Evolutionary conservation across 352 stramenopile species (phyloP), one percentile per base, ranked within the genome.

Genomic region (Phytophthora podocarpi): DNA sequence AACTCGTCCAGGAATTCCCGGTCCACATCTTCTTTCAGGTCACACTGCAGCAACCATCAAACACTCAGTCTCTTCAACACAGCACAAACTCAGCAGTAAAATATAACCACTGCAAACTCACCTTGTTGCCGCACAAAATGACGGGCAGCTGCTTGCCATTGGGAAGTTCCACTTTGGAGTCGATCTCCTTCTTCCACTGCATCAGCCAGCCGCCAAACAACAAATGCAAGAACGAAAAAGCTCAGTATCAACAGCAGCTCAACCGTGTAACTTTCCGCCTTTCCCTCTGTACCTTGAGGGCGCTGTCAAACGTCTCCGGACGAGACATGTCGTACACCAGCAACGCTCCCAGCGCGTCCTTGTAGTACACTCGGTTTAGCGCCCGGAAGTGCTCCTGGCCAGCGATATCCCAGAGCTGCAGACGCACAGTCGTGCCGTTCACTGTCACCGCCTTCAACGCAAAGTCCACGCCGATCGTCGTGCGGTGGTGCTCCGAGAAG

Each of bases 331-430:
- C 94, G 70, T 97, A 98, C 28, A 98, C 94, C 15, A 98, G 72
- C 32, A 97, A 53, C 9, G 92, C 91, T 13, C 89, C 94, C 2
- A 96, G 74, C 3, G 94, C 90, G 56, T 98, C 91, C 52, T 97
- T 97, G 72, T 98, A 98, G 72, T 98, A 98, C 3, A 97, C 89
- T 34, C 90, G 76, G 64, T 96, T 96, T 7, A 98, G 80, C n/a
- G 86, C 83, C n/a, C 91, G 85, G 53, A 98, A 98, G 45, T 97
- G 89, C 54, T 98, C 94, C 70, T 98, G 92, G 7, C 94, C 85
- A 13, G 94, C 94, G 43, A 98, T 98, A 49, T 98, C 94, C 93
- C 94, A 98, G 16, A 98, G 73, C 71, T 98, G 93, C 12, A 98
- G 72, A 16, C 90, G 88, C 37, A 97, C 87, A 30, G 84, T 97